Evolutionary conservation across 2,329 filamentous ascomycete species (phyloP), one percentile per base, ranked within the genome.

Genomic region (Nemania bipapillata): DNA sequence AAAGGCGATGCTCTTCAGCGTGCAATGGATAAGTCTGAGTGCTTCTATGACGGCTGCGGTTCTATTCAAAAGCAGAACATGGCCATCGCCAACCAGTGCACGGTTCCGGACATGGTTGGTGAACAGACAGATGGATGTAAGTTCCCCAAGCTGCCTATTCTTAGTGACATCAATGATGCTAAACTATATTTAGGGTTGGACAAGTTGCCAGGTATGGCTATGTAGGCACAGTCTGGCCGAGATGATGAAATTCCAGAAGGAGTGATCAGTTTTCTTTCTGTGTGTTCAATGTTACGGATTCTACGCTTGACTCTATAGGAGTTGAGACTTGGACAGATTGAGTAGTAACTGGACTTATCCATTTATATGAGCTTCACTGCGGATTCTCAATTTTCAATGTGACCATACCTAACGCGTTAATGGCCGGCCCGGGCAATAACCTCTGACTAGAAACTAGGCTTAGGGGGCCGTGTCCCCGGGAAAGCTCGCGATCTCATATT

Each of bases 11-110:
- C 75, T 1, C 52, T 79, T 30, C 78, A 79, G 58, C 72, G 73
- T 50, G 77, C 77, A 9, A 77, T 76, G 68, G 62, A 79, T 45
- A 76, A 79, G 71, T 78, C 80, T 59, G 79, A 80, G 69, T 81
- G 80, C 74, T 78, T 81, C 60, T 80, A 76, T 56, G 78, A 77
- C 30, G 74, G 74, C 28, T 76, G 74, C 59, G 71, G 72, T 3
- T 72, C 71, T 0, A 72, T 77, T 52, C 70, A 66, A 32, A 75
- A 73, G 71, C 76, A 77, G 73, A 40, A 30, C 17, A 74, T 77
- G 70, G 15, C 70, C 15, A 50, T 61, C 12, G 74, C 72, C 45
- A 75, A 73, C 57, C 60, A 74, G 61, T 77, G 76, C 54, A 68
- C 65, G 17, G 70, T 76, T 30, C 56, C 66, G 58, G 68, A 73